These are phyloP conservation scores for Citrus australasica DNA, from an alignment of 345 rosid genomes.

Conservation along the genomic window DNA sequence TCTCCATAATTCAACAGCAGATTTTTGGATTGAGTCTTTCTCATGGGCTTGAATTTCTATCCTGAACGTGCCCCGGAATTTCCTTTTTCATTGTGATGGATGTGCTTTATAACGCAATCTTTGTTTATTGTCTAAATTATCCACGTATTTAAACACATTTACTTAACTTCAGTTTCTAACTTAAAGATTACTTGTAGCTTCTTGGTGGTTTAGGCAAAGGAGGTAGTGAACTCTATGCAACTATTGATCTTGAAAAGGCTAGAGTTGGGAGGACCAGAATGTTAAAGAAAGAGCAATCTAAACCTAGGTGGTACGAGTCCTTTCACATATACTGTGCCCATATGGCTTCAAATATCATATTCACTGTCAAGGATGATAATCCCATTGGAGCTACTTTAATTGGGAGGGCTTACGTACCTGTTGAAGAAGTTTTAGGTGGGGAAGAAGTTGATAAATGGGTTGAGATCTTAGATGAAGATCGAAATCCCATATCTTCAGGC, in stretches of 20 bases:
- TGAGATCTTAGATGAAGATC: slow-evolving; percentile 69
- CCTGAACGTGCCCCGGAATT: neutral
- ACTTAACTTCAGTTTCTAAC: slow-evolving; percentile 11
- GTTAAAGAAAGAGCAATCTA: slow-evolving; percentile 49
- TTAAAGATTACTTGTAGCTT: slow-evolving; percentile 41
- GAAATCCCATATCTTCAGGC: slow-evolving; percentile 49
- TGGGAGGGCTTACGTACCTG: slow-evolving; percentile 83
- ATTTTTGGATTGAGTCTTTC: neutral
- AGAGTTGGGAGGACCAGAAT: slow-evolving; percentile 90
- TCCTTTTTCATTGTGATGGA: neutral
- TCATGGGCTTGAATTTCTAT: neutral
- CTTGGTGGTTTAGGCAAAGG: slow-evolving; percentile 92
- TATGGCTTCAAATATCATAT: slow-evolving; percentile 69
- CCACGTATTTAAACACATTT: neutral
- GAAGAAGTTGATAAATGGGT: slow-evolving; percentile 92
- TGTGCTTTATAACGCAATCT: neutral
- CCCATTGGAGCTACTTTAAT: slow-evolving; percentile 89
- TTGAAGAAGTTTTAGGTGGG: slow-evolving; percentile 62
- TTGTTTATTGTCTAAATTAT: neutral
- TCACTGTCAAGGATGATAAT: slow-evolving; percentile 87
- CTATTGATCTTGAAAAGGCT: slow-evolving; percentile 84
- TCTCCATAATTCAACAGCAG: too few relatives aligned
- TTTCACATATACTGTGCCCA: slow-evolving; percentile 95
- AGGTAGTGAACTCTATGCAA: slow-evolving; percentile 66
- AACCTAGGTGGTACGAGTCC: slow-evolving; percentile 84